A percentile compares a stretch with the other conserved stretches of the same genome.
phyloP scores from a whole-genome alignment of 1,284 basidiomycete species.

The Pyrrhoderma lamaoense region DNA sequence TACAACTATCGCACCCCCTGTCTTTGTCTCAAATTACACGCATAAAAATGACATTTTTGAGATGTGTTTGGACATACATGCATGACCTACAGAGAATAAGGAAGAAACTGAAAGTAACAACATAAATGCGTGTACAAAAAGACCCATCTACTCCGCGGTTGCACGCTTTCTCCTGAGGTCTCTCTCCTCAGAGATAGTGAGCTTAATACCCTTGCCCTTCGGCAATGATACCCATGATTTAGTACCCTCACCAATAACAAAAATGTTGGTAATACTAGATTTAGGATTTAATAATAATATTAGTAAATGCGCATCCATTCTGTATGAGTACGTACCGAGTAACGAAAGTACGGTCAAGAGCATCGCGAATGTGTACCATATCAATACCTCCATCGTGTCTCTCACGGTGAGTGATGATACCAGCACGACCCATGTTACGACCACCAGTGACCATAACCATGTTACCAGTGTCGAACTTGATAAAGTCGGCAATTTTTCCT shows the following conservation, averaged over 20 bases:
- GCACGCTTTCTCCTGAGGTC: slow-evolving; percentile 72
- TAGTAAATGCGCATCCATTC: not conserved
- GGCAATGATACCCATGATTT: slow-evolving; percentile 98
- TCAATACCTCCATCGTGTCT: slow-evolving; percentile 98
- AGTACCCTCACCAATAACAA: slow-evolving; percentile 91
- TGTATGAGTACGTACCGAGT: slow-evolving; percentile 63
- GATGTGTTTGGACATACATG: slow-evolving; percentile 11
- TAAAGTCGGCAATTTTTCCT: slow-evolving; percentile 90
- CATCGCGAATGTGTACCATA: slow-evolving; percentile 96
- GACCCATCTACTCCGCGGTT: slow-evolving; percentile 39
- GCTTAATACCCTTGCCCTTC: slow-evolving; percentile 96
- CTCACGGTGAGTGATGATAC: slow-evolving; percentile 93
- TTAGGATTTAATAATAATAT: slow-evolving; percentile 7
- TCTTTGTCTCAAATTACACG: no score
- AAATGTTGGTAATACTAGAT: slow-evolving; percentile 88
- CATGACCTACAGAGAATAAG: slow-evolving; percentile 10
- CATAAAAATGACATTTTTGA: no score
- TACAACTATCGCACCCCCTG: no score
- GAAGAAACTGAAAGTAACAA: slow-evolving; percentile 7
- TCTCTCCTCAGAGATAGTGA: slow-evolving; percentile 83
- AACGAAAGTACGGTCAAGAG: slow-evolving; percentile 90
- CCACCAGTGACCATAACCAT: slow-evolving; percentile 98
- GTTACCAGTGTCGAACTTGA: slow-evolving; percentile 97
- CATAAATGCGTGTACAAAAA: not conserved
- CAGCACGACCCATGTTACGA: slow-evolving; percentile 98